phyloP scores from a whole-genome alignment of 805 yeast species.

The Candida vaughaniae region DNA sequence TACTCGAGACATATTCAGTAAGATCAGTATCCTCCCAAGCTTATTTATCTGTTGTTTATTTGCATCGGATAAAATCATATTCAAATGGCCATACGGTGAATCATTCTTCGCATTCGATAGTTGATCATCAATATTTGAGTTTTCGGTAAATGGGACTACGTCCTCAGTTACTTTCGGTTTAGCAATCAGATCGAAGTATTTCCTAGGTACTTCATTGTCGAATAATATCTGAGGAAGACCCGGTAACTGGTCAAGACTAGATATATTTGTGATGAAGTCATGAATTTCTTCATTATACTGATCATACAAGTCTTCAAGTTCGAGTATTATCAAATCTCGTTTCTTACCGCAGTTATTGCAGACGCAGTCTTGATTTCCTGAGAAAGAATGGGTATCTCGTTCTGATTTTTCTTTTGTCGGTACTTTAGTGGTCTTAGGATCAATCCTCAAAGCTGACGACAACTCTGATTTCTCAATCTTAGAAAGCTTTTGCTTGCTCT shows the following conservation, averaged over 20 bases:
- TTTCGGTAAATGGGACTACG: not conserved
- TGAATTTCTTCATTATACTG: slow-evolving; percentile 54
- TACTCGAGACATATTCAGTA: slow-evolving; percentile 4
- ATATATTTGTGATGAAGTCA: slow-evolving; percentile 38
- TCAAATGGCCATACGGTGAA: not conserved
- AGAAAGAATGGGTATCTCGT: slow-evolving; percentile 9
- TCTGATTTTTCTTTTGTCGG: slow-evolving; percentile 8
- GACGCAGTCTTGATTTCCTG: slow-evolving; percentile 42
- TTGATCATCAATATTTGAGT: not conserved
- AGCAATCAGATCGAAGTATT: too few relatives aligned
- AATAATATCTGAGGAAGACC: slow-evolving; percentile 35
- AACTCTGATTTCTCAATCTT: slow-evolving; percentile 69
- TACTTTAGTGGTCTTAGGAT: slow-evolving; percentile 10
- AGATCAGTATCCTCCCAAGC: not conserved
- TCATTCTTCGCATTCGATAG: not conserved
- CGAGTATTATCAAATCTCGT: slow-evolving; percentile 68
- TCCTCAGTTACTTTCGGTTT: slow-evolving; percentile 19
- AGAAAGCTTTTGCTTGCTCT: slow-evolving; percentile 59
- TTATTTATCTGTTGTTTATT: not conserved
- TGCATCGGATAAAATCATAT: not conserved
- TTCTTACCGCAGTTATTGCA: slow-evolving; percentile 80
- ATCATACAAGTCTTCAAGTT: slow-evolving; percentile 70
- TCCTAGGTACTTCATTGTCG: too few relatives aligned
- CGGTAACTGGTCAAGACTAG: slow-evolving; percentile 36
- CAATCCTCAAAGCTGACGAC: slow-evolving; percentile 56